Percentiles rank a stretch among this genome's conserved stretches.
Conservation (phyloP, 306 rosid genomes). For the Vigna trinervia region DNA sequence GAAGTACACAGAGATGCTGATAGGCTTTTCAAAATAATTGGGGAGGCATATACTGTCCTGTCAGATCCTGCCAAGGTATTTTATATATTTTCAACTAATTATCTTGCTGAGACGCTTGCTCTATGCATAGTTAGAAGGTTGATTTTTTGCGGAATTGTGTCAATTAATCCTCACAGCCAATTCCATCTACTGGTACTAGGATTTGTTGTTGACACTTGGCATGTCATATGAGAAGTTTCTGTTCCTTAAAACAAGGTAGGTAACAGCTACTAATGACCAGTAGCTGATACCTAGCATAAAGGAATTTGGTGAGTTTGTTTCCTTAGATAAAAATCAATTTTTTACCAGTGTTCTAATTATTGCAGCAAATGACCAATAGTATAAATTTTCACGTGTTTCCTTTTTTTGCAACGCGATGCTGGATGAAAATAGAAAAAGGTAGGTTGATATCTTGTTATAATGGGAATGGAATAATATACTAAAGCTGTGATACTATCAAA, state of each 20-base stretch:
- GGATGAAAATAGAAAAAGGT: not conserved
- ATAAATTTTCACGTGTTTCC: not conserved
- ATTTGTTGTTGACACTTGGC: conserved; percentile 16
- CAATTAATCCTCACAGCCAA: not conserved
- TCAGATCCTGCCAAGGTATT: conserved; percentile 85
- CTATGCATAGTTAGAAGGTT: conserved; percentile 16
- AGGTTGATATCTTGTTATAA: not conserved
- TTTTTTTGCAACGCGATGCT: conserved; percentile 1
- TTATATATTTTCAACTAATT: conserved; percentile 37
- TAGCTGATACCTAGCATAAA: not conserved
- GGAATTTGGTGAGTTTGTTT: conserved; percentile 11
- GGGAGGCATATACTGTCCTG: conserved; percentile 87
- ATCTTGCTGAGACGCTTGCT: conserved; percentile 29
- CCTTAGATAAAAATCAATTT: not conserved
- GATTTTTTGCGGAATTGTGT: not conserved
- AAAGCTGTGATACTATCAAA: conserved; percentile 1
- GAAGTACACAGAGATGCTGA: conserved; percentile 85
- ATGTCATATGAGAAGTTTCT: not conserved
- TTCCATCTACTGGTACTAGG: not conserved
- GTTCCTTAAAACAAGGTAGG: conserved; percentile 30
- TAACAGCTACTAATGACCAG: conserved; percentile 9
- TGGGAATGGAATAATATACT: not conserved
- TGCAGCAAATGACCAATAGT: not conserved
- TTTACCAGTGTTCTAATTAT: not conserved
- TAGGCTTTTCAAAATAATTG: conserved; percentile 85